Percentiles rank a stretch among this genome's conserved stretches.
Conservation (phyloP, 176 grass and related monocot genomes). For the Aegilops bicornis region DNA sequence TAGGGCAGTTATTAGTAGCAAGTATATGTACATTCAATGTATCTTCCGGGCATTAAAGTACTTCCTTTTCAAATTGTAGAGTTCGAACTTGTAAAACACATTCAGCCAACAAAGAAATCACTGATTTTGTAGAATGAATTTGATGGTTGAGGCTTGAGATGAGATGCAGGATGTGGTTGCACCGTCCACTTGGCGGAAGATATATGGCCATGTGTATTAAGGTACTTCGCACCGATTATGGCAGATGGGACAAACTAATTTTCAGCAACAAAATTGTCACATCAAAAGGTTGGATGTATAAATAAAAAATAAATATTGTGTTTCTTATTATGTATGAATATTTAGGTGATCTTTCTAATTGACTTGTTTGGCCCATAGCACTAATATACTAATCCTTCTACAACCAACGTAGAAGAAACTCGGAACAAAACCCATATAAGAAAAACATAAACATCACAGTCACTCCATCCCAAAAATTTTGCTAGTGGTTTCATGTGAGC, state of each 20-base stretch:
- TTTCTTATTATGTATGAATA: background rate
- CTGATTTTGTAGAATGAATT: too few relatives aligned
- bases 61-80: background rate
- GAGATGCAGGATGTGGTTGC: too few relatives aligned
- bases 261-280: background rate
- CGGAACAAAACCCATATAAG: slow-evolving; percentile 1
- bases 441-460: slow-evolving; percentile 36
- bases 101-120: background rate
- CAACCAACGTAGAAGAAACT: background rate
- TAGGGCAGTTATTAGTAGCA: too few relatives aligned
- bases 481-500: background rate
- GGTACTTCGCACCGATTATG: background rate
- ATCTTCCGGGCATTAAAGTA: background rate
- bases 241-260: background rate
- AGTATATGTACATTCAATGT: background rate
- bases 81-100: background rate
- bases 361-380: slow-evolving; percentile 8
- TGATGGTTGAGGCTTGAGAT: too few relatives aligned
- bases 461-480: background rate
- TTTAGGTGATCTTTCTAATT: background rate
- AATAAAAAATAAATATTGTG: background rate
- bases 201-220: background rate
- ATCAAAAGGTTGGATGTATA: background rate
- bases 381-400: slow-evolving; percentile 9
- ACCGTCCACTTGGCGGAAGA: too few relatives aligned